These are phyloP conservation scores for Nakataea oryzae DNA, from an alignment of 2,329 filamentous ascomycete species.

Conservation along the genomic window DNA sequence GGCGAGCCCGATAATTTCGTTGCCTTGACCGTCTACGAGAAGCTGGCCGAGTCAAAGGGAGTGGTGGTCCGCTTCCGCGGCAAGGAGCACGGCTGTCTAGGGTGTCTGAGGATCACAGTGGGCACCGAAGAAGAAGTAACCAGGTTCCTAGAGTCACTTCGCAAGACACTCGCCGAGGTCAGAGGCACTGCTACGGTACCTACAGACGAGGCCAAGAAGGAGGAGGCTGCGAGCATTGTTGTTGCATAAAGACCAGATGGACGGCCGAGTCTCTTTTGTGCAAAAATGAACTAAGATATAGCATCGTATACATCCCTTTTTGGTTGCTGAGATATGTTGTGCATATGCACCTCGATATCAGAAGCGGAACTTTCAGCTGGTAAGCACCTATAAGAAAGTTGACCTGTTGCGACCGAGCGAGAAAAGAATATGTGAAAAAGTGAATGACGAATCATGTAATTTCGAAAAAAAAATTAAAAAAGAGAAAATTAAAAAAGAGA, in stretches of 20 bases:
- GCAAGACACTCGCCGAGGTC: constrained; percentile 35
- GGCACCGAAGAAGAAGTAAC: constrained; percentile 83
- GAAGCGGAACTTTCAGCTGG: too few species aligned
- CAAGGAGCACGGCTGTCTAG: constrained; percentile 81
- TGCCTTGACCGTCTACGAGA: constrained; percentile 73
- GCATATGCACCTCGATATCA: too few species aligned
- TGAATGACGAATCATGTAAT: too few species aligned
- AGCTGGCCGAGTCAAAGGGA: constrained; percentile 72
- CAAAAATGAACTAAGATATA: too few species aligned
- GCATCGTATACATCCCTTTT: too few species aligned
- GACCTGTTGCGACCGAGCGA: too few species aligned
- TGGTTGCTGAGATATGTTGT: too few species aligned
- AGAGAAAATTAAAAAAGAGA: too few species aligned
- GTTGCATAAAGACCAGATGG: constrained; percentile 7
- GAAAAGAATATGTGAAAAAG: too few species aligned
- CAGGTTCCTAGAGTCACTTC: constrained; percentile 62
- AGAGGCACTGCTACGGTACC: constrained; percentile 15
- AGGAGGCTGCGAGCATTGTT: constrained; percentile 23
- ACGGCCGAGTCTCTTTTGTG: not conserved
- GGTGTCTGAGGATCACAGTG: constrained; percentile 84
- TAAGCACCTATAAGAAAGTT: too few species aligned
- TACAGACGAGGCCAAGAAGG: constrained; percentile 23
- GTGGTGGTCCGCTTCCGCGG: constrained; percentile 92
- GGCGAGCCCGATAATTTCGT: constrained; percentile 70
- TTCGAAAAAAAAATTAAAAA: too few species aligned